Evolutionary conservation across 2,329 filamentous ascomycete species (phyloP), one percentile per base, ranked within the genome.

Genomic region (Teratosphaeria viscida): DNA sequence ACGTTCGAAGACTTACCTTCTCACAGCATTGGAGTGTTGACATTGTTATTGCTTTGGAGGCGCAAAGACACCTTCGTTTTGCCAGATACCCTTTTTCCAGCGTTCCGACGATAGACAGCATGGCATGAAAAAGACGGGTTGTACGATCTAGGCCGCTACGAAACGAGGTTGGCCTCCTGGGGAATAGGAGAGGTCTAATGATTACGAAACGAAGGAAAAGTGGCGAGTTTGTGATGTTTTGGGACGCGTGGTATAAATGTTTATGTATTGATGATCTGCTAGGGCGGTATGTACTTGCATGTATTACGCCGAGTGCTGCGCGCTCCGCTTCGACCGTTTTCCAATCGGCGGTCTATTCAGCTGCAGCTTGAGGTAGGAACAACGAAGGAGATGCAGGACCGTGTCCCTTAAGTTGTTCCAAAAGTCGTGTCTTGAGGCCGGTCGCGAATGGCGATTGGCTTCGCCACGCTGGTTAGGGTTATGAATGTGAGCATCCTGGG

Each of bases 51-150:
- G 57, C 56, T 63, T 61, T 61, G 16, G 34, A 35, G 29, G 57
- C 55, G 62, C 57, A 57, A 59, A 59, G 60, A 58, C 59, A 59
- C 61, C 63, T 62, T 32, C 53, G 27, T 37, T 54, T 62, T 65
- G 57, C 60, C 61, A 63, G 63, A 67, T 67, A 66, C 66, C 66
- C 66, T 63, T 66, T 66, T 67, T 64, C 61, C 60, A 64, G 65
- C 65, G 61, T 65, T 67, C 43, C 47, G 14, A 23, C 26, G 54
- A 61, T 62, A 62, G 60, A 62, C 55, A 58, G 60, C 55, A 57
- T 23, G 55, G 60, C 60, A 60, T 54, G 34, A 54, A 4, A 54
- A 53, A 37, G n/a, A 19, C 16, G 27, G 55, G 26, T 56, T 56
- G 53, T 54, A 54, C 53, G 53, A 54, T 54, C 53, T 54, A 54